phyloP scores from a whole-genome alignment of 495 filamentous ascomycete genomes.

The Neurospora cerealis region DNA sequence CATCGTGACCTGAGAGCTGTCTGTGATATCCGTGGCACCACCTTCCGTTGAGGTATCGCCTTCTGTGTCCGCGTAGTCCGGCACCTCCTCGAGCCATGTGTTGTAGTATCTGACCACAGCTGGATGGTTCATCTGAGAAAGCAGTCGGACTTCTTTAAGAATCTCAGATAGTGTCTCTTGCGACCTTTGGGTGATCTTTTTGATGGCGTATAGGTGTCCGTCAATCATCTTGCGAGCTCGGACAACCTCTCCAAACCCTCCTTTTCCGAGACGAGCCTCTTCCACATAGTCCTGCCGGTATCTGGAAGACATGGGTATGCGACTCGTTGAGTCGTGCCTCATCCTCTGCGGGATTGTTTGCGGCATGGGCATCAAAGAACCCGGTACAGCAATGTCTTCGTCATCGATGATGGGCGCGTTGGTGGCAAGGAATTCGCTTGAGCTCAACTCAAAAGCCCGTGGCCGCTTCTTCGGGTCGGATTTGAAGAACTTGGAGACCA shows the following conservation, averaged over 20 bases:
- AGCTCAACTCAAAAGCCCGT: conserved; percentile 79
- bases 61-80: conserved; percentile 44
- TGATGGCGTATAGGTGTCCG: conserved; percentile 87
- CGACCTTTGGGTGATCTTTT: conserved; percentile 84
- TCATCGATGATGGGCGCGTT: conserved; percentile 45
- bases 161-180: conserved; percentile 72
- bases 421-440: conserved; percentile 72
- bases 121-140: conserved; percentile 88
- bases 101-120: conserved; percentile 94
- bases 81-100: conserved; percentile 76
- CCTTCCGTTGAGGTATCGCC: conserved; percentile 51
- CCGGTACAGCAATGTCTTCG: conserved; percentile 22
- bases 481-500: conserved; percentile 74
- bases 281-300: conserved; percentile 87
- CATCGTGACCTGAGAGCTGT: conserved; percentile 9
- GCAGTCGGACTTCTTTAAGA: conserved; percentile 79
- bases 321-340: conserved; percentile 42
- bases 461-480: conserved; percentile 73
- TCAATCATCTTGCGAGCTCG: conserved; percentile 91
- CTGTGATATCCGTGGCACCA: conserved; percentile 14
- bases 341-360: conserved; percentile 28
- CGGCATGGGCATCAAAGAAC: conserved; percentile 29
- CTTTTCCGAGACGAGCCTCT: conserved; percentile 77
- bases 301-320: conserved; percentile 45
- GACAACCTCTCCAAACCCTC: conserved; percentile 95